Base-by-base conservation (phyloP, 2,329 filamentous ascomycete species). In the Lasiodiplodia sp. region DNA sequence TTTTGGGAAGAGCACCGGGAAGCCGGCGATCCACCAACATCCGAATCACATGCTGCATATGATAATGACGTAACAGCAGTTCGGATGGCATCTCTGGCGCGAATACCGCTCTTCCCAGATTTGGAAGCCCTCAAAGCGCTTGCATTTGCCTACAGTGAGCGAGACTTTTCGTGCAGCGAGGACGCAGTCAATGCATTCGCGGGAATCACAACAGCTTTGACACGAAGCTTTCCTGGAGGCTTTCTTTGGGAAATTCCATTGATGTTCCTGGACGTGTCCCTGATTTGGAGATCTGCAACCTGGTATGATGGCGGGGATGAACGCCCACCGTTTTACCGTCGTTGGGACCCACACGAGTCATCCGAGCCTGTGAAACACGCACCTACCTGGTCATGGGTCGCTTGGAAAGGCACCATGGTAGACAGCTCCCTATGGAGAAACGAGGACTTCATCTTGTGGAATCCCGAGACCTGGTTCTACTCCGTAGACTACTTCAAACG, bases 391-490 rank as follows among this genome's bases (percentile, higher is more conserved):
- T 40, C 55, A 21, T 58, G 55, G 55, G 34, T 25, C 14, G 21
- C 34, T 18, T 58, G 55, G 55, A n/a, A 58, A 21, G 55, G 55
- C 8, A 3, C 0, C 0, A 6, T 58, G 52, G 23, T 7, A n/a
- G 25, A 40, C 23, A 12, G 10, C 10, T 40, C 37, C 4, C 1
- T 58, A 2, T 58, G 55, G 55, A 58, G 34, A 21, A 40, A 40
- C 55, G 55, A 58, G 31, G 55, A 58, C 16, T 58, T 40, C 12
- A 12, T 58, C 2, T 21, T 58, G n/a, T 58, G 34, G 34, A 21
- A 40, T 25, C 55, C 34, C 0, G 34, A 58, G 4, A 58, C 55
- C 11, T 58, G 55, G 55, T 58, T 23, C 37, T 58, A 58, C 11
- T 12, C 31, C 4, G 34, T 58, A 10, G 55, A 58, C 37, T 58